Base-by-base conservation (phyloP, 1,284 basidiomycete species). In the Malassezia slooffiae region DNA sequence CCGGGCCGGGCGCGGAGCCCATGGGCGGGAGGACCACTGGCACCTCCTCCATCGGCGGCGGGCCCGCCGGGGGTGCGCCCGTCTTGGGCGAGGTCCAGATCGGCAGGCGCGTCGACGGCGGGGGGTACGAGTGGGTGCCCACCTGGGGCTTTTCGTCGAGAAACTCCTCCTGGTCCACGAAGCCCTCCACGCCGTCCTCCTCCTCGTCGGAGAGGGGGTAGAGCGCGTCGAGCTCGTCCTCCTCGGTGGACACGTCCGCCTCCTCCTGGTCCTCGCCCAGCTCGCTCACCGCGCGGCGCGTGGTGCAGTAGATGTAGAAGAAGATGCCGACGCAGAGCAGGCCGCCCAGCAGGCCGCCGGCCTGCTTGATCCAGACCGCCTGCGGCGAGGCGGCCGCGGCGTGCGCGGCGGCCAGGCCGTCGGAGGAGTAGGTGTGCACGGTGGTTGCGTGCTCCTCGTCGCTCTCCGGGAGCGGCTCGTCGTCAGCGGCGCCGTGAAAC, bases 261-360 rank as follows among this genome's bases (percentile, higher is more conserved):
- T 33, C 38, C 26, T 44, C 41, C 16, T 23, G 27, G 31, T 67
- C 60, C 35, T 62, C 62, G 29, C 66, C 64, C 67, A 86, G 80
- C 26, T 82, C 80, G 62, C 86, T 80, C 30, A 88, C 82, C 1
- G 85, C 85, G 47, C 77, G 76, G 20, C 83, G 79, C 20, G 85
- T 85, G 42, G 87, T 79, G 63, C 77, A 76, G 38, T 82, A 79
- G 35, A 88, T 75, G 71, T 88, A 88, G 47, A 85, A 55, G 56
- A 87, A 78, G 60, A 88, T 80, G 19, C 75, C 78, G 45, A 86
- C 60, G 64, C 83, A 87, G 1, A 88, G 75, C 21, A 73, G 67
- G 42, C 86, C 76, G 39, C 85, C 85, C 20, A 74, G 72, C 41
- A 80, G 72, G 11, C 82, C 82, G 72, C 78, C 84, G 59, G 79